Base-by-base conservation (phyloP, 2,329 filamentous ascomycete species). In the Aspergillus sp. region DNA sequence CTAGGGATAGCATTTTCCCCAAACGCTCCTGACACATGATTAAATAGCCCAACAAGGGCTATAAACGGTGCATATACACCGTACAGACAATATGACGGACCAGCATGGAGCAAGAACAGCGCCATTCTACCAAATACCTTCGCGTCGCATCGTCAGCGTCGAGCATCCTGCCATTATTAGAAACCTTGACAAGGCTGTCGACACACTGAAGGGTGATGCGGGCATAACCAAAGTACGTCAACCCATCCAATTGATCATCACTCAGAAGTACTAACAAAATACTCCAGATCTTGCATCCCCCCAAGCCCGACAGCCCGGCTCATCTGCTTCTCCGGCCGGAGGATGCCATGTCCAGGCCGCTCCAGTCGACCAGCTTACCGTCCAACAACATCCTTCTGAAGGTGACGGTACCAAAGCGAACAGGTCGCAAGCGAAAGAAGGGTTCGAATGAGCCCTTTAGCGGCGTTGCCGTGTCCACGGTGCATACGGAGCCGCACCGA, bases 331-430 rank as follows among this genome's bases (percentile, higher is more conserved):
- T 98, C 57, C 87, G 91, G 21, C 90, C 90, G 23, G 85, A 92
- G 64, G 92, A 96, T 74, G 88, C 89, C 2, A 87, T 91, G 69
- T 88, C 90, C 68, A 89, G 90, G 67, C 90, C 91, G 8, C 81
- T 96, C 62, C 81, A 89, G 66, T 96, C 94, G 7, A 88, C 88
- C 44, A 90, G 89, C 71, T 85, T 88, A 32, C 79, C 85, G 19
- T 90, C 91, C 8, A 91, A 92, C 71, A 96, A 97, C 71, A 80
- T 98, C 19, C 83, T 98, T 19, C 82, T 99, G 56, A 93, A 92
- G 73, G 83, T 99, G 58, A 92, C 89, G 0, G 86, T 98, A 1
- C 94, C 95, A 0, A 95, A 88, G 74, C 83, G 91, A 58, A 97
- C 92, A 2, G 93, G 93, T 3, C 86, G 92, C 62, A 96, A 90